A percentile compares a stretch with the other conserved stretches of the same genome.
Evolutionary conservation across 257 asterid species (phyloP).

Genomic region (Gynochthodes officinalis): DNA sequence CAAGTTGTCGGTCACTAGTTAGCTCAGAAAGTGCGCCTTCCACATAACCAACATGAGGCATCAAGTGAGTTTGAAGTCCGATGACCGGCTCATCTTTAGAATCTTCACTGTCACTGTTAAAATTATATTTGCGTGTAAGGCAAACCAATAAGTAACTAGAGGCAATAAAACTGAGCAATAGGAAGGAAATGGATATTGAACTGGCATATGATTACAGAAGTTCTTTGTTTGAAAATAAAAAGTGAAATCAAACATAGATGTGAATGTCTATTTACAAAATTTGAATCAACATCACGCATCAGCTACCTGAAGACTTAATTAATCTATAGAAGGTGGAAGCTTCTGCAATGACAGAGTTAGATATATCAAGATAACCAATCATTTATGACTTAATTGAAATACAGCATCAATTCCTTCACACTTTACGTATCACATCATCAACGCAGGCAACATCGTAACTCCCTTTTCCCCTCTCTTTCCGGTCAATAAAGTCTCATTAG

Average conservation of each 20-base stretch:
- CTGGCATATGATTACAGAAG: background rate
- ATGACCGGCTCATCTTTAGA: constrained; percentile 40
- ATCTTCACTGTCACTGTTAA: constrained; percentile 52
- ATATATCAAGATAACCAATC: background rate
- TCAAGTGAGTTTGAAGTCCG: constrained; percentile 44
- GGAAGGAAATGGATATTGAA: background rate
- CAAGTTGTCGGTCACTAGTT: constrained; percentile 49
- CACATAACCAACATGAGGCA: constrained; percentile 58
- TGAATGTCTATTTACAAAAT: too few relatives aligned
- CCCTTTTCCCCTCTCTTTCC: background rate
- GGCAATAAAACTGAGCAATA: background rate
- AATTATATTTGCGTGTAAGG: background rate
- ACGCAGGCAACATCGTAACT: background rate
- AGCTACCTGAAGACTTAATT: too few relatives aligned
- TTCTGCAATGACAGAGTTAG: background rate
- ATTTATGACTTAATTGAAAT: background rate
- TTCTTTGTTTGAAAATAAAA: background rate
- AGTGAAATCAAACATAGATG: background rate
- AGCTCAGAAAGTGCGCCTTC: constrained; percentile 72
- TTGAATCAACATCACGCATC: background rate
- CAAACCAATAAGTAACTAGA: background rate
- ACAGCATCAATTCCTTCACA: too few relatives aligned
- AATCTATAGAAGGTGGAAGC: too few relatives aligned
- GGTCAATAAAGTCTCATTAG: background rate
- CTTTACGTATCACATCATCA: constrained; percentile 2